These are phyloP conservation scores for Pythium monospermum DNA, from an alignment of 352 stramenopile species.

Conservation along the genomic window DNA sequence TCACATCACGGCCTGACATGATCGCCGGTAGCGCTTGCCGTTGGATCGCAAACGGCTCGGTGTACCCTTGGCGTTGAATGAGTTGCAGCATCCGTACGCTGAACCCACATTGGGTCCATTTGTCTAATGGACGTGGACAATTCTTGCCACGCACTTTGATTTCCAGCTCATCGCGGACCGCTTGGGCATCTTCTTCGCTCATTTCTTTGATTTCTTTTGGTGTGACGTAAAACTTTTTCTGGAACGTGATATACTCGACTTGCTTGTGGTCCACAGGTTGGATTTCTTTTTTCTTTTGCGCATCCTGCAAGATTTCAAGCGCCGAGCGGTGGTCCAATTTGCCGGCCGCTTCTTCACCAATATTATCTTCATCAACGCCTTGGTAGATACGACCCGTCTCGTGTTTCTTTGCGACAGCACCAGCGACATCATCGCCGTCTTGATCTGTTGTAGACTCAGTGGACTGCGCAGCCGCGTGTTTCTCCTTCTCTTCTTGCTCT, in stretches of 20 bases:
- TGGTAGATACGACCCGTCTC: constrained; percentile 80
- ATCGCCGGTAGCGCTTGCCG: constrained; percentile 96
- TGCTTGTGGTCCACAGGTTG: constrained; percentile 95
- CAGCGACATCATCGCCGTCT: constrained; percentile 1
- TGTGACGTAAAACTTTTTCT: constrained; percentile 99
- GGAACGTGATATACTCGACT: constrained; percentile 96
- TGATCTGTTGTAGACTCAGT: no score
- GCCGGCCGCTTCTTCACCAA: constrained; percentile 73
- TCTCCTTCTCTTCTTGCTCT: constrained; percentile 41
- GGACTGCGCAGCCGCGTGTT: not conserved
- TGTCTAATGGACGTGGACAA: constrained; percentile 93
- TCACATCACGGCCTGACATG: constrained; percentile 98
- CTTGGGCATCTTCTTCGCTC: constrained; percentile 79
- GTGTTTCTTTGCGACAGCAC: constrained; percentile 35
- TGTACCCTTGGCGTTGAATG: constrained; percentile 92
- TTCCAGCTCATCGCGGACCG: constrained; percentile 84
- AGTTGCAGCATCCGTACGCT: constrained; percentile 94
- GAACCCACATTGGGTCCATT: constrained; percentile 97
- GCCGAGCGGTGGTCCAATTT: constrained; percentile 77
- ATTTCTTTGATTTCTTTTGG: constrained; percentile 91
- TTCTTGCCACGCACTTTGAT: constrained; percentile 97
- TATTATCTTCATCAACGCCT: constrained; percentile 80
- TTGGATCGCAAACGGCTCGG: constrained; percentile 97
- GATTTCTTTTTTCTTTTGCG: constrained; percentile 91
- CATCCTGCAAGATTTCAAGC: constrained; percentile 88